Conservation (phyloP, 2,329 filamentous ascomycete genomes). For the Aphanocladium album region DNA sequence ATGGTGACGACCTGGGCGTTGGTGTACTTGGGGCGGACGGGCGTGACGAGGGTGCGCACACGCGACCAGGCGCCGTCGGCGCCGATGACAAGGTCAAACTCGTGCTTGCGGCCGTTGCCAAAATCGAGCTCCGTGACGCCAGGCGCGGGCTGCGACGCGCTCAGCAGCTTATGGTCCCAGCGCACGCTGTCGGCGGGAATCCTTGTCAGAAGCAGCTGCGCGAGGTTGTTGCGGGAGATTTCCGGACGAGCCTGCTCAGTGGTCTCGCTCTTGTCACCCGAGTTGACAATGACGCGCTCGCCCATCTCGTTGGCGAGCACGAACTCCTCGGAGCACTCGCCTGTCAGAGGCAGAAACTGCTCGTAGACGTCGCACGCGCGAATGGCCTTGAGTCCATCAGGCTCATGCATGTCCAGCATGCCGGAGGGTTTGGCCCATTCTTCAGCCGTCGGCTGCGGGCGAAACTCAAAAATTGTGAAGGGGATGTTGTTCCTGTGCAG, state of each 20-base stretch:
- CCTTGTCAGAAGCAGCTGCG: slow-evolving; percentile 27
- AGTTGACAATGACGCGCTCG: slow-evolving; percentile 18
- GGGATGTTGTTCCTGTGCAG: slow-evolving; percentile 35
- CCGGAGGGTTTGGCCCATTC: slow-evolving; percentile 30
- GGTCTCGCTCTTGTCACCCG: slow-evolving; percentile 14
- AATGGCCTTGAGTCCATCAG: slow-evolving; percentile 40
- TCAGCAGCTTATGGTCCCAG: slow-evolving; percentile 27
- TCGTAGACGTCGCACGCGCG: slow-evolving; percentile 46
- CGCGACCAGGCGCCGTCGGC: slow-evolving; percentile 38
- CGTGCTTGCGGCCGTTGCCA: slow-evolving; percentile 15
- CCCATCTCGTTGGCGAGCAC: slow-evolving; percentile 29
- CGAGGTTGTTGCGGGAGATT: slow-evolving; percentile 33
- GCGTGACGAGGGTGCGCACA: slow-evolving; percentile 31
- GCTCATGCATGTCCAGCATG: slow-evolving; percentile 45
- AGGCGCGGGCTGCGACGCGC: slow-evolving; percentile 6
- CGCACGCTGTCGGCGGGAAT: slow-evolving; percentile 28
- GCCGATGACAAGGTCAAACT: slow-evolving; percentile 35
- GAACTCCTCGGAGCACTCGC: slow-evolving; percentile 36
- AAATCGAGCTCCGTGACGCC: slow-evolving; percentile 21
- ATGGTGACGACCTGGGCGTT: slow-evolving; percentile 35
- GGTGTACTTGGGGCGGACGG: slow-evolving; percentile 32
- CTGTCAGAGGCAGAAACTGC: slow-evolving; percentile 64
- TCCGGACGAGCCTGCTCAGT: slow-evolving; percentile 27
- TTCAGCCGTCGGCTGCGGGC: slow-evolving; percentile 22
- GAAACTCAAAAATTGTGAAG: slow-evolving; percentile 32